These are phyloP conservation scores for Fusarium bulbicola DNA, from an alignment of 2,329 filamentous ascomycete species.

Conservation along the genomic window DNA sequence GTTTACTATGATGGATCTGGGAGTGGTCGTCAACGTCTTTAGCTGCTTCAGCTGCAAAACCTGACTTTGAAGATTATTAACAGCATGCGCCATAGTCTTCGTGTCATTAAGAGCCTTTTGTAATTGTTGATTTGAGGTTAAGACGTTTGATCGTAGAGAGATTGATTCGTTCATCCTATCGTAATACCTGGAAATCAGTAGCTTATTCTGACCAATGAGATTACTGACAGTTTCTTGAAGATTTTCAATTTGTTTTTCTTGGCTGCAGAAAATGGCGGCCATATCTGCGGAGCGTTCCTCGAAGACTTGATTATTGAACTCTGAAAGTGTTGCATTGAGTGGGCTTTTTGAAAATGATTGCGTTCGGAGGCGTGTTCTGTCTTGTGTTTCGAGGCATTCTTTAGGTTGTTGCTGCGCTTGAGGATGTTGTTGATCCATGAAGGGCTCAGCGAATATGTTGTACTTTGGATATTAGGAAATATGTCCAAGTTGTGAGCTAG, in stretches of 20 bases:
- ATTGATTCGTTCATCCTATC: not conserved
- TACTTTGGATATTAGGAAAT: not conserved
- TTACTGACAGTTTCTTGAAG: not conserved
- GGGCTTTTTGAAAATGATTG: too few relatives aligned
- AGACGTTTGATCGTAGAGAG: not conserved
- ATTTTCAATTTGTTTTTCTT: not conserved
- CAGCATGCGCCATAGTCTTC: not conserved
- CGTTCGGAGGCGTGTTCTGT: not conserved
- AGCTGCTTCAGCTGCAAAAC: not conserved
- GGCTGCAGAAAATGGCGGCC: not conserved
- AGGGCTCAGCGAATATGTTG: not conserved
- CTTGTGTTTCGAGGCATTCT: not conserved
- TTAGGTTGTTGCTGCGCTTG: not conserved
- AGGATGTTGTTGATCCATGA: not conserved
- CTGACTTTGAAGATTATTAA: not conserved
- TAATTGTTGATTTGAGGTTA: not conserved
- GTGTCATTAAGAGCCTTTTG: not conserved
- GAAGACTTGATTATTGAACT: not conserved
- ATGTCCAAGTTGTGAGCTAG: not conserved
- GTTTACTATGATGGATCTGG: not conserved
- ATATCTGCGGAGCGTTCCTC: not conserved
- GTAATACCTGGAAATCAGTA: not conserved
- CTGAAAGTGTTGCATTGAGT: not conserved
- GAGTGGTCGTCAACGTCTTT: not conserved
- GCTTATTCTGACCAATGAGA: not conserved